Evolutionary conservation across 345 rosid genomes (phyloP), one percentile per base, ranked within the genome.

Genomic region (Isatis tinctoria): DNA sequence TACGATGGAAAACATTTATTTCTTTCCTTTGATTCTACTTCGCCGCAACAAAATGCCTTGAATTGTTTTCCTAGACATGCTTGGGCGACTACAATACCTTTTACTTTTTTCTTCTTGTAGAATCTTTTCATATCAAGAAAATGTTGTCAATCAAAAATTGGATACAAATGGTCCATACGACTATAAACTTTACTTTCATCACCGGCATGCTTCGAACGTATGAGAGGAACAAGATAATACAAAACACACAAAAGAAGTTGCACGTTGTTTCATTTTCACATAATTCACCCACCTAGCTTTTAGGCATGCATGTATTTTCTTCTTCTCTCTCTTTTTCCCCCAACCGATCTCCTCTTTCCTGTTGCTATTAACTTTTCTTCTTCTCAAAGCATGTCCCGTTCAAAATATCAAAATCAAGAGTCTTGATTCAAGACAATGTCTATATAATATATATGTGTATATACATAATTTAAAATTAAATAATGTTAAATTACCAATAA

Each of bases 241-340:
- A 33, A 33, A 51, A 36, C 3, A 32, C 35, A 32, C 35, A 32
- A 53, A 37, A 16, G 13, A 45, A 58, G 60, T 27, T 30, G 2
- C 60, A 26, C 16, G n/a, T 36, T 35, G 49, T 65, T 74, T 66
- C 73, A 37, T 58, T 66, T 66, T 66, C 53, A 66, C 72, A 44
- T 30, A 16, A 28, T 11, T 65, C 41, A 44, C 39, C 39, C 49
- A 22, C 58, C 20, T 53, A 26, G 35, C 35, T 27, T n/a, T n/a
- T 24, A 65, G 65, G 59, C 72, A 74, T 57, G 77, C 72, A 66
- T 37, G 3, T n/a, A n/a, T n/a, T n/a, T 36, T 39, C 8, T 62
- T 62, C 20, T 4, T 61, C 11, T 10, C 17, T 30, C 18, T 54
- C 12, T 28, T 41, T 54, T 16, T 10, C 10, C 16, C 8, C 33